Evolutionary conservation across 2,329 filamentous ascomycete genomes (phyloP), one percentile per base, ranked within the genome.

Genomic region (Phyllosticta capitalensis): DNA sequence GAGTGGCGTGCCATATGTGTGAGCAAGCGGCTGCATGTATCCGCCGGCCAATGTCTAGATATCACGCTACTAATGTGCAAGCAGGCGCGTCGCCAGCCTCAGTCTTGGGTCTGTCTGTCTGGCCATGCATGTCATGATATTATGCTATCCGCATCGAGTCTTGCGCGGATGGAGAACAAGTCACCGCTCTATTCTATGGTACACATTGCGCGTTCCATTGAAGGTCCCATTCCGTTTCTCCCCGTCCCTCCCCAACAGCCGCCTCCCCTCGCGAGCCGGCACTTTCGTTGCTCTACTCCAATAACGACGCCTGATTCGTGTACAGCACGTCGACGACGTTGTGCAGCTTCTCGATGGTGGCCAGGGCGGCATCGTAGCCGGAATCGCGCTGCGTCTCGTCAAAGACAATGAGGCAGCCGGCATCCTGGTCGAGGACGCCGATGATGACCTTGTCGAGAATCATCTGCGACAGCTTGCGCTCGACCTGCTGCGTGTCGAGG

Each of bases 371-470:
- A 74, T 97, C 94, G 71, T 99, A 99, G 33, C 89, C 87, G 77
- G 92, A 87, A 73, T 99, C 94, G 65, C 92, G 84, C 72, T 95
- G 87, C 14, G 89, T 90, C 83, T 99, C 94, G 70, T 99, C 94
- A 70, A 87, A 99, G 67, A 99, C 90, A 74, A 96, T 96, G 72
- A 99, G 81, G 74, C 95, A 97, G 48, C 92, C 92, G n/a, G 91
- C 90, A 55, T 94, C 94, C 76, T 99, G 94, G 74, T 99, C 94
- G 67, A 99, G 78, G 59, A 99, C 94, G 61, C 95, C 94, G 66
- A 96, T 90, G 71, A 99, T 97, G 69, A 97, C 90, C 81, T 96
- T 96, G 79, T 99, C 94, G 61, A 99, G 82, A 70, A 99, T 99
- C 95, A 99, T 99, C 81, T 99, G 95, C 52, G 90, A 95, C 64